phyloP scores from a whole-genome alignment of 805 yeast genomes.

The Cyberlindnera maclurae region DNA sequence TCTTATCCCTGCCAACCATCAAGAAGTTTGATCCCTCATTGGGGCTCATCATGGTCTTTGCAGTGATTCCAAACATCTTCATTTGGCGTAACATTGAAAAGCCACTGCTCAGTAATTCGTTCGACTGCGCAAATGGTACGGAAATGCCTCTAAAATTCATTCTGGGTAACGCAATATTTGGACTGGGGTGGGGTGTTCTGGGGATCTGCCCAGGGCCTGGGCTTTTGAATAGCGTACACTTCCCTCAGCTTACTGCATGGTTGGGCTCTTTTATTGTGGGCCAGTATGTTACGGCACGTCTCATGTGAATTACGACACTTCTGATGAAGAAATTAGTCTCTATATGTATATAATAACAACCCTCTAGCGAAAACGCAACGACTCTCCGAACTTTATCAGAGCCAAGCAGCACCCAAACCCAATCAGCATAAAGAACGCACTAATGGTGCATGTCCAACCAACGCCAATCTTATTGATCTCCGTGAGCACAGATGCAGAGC shows the following conservation, averaged over 20 bases:
- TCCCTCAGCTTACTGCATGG: slow-evolving; percentile 8
- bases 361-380: neutral
- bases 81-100: slow-evolving; percentile 25
- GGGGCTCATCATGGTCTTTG: slow-evolving; percentile 34
- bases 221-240: slow-evolving; percentile 21
- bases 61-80: slow-evolving; percentile 38
- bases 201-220: slow-evolving; percentile 55
- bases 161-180: slow-evolving; percentile 38
- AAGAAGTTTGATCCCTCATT: slow-evolving; percentile 42
- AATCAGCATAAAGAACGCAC: slow-evolving; percentile 35
- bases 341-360: no score
- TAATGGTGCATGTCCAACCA: slow-evolving; percentile 49
- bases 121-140: slow-evolving; percentile 21
- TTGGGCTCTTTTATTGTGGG: slow-evolving; percentile 10
- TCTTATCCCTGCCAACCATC: slow-evolving; percentile 31
- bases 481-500: slow-evolving; percentile 41
- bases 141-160: slow-evolving; percentile 27
- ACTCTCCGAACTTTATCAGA: slow-evolving; percentile 34
- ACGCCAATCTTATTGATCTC: slow-evolving; percentile 43
- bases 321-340: no score
- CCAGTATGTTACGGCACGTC: slow-evolving; percentile 3
- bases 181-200: slow-evolving; percentile 45
- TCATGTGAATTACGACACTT: neutral
- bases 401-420: slow-evolving; percentile 30
- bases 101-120: slow-evolving; percentile 20